Evolutionary conservation across 2,329 filamentous ascomycete species (phyloP).

Genomic region (Bipolaris oryzae): DNA sequence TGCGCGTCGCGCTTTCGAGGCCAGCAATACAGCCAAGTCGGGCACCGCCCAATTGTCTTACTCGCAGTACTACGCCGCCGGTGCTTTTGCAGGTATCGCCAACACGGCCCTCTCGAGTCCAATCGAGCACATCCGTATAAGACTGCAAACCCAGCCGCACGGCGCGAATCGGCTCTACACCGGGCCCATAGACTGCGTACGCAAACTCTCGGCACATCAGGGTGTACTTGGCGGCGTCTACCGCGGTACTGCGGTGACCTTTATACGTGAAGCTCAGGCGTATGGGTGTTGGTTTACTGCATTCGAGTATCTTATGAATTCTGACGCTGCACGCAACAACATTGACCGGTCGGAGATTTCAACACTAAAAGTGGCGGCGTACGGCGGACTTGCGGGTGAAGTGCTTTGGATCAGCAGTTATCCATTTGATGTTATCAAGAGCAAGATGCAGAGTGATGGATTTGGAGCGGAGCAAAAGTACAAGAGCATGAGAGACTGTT

Average conservation of each 20-base stretch:
- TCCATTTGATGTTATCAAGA: conserved; percentile 97
- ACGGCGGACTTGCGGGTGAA: conserved; percentile 93
- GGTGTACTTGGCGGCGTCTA: conserved; percentile 78
- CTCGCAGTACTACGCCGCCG: conserved; percentile 84
- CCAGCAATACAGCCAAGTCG: conserved; percentile 62
- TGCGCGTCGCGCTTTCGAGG: conserved; percentile 84
- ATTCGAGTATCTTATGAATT: conserved; percentile 96
- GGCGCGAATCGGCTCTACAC: conserved; percentile 76
- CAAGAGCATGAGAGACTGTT: conserved; percentile 85
- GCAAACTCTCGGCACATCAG: conserved; percentile 74
- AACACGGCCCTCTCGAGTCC: conserved; percentile 88
- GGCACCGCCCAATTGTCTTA: conserved; percentile 68
- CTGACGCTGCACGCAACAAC: conserved; percentile 78
- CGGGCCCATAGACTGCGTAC: conserved; percentile 88
- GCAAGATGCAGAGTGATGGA: conserved; percentile 98
- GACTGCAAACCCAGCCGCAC: conserved; percentile 95
- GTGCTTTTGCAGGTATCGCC: conserved; percentile 89
- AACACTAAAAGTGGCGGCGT: conserved; percentile 84
- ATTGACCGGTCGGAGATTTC: conserved; percentile 78
- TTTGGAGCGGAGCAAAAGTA: conserved; percentile 77
- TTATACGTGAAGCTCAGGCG: conserved; percentile 87
- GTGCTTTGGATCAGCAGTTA: conserved; percentile 92
- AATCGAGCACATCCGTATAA: conserved; percentile 96
- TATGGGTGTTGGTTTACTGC: conserved; percentile 95
- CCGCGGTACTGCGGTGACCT: conserved; percentile 83